These are phyloP conservation scores for Pulveroboletus sp. DNA, from an alignment of 768 basidiomycete species.

Conservation along the genomic window DNA sequence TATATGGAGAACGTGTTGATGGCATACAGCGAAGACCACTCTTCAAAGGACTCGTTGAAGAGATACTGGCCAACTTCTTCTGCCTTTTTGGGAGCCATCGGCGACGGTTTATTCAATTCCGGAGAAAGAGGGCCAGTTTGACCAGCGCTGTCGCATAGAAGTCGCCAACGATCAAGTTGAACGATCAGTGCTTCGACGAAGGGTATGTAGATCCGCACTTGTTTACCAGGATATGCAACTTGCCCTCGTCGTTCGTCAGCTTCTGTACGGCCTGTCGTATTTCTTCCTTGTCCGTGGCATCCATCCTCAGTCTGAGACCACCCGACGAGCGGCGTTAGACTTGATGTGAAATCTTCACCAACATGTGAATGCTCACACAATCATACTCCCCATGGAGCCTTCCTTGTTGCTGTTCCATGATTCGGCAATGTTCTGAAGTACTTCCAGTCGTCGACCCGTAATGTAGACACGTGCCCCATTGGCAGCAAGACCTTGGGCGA, in stretches of 20 bases:
- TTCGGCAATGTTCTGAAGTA: slow-evolving; percentile 54
- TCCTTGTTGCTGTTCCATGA: slow-evolving; percentile 41
- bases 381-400: slow-evolving; percentile 42
- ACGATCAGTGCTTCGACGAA: neutral
- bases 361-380: slow-evolving; percentile 48
- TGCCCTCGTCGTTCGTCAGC: slow-evolving; percentile 46
- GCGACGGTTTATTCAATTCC: slow-evolving; percentile 53
- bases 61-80: slow-evolving; percentile 65
- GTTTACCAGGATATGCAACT: slow-evolving; percentile 75
- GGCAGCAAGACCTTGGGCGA: slow-evolving; percentile 66
- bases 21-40: slow-evolving; percentile 58
- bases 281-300: slow-evolving; percentile 65
- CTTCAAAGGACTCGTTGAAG: slow-evolving; percentile 62
- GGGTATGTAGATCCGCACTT: slow-evolving; percentile 46
- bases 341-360: neutral
- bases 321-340: neutral
- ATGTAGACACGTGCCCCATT: slow-evolving; percentile 83
- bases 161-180: neutral
- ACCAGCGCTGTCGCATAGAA: slow-evolving; percentile 57
- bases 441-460: slow-evolving; percentile 61
- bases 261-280: slow-evolving; percentile 52
- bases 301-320: slow-evolving; percentile 54
- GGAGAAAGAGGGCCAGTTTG: slow-evolving; percentile 60
- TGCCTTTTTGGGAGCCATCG: slow-evolving; percentile 58
- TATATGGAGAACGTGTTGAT: slow-evolving; percentile 76